These are phyloP conservation scores for Hortiboletus flavorubellus DNA, from an alignment of 768 basidiomycete genomes.

Conservation along the genomic window DNA sequence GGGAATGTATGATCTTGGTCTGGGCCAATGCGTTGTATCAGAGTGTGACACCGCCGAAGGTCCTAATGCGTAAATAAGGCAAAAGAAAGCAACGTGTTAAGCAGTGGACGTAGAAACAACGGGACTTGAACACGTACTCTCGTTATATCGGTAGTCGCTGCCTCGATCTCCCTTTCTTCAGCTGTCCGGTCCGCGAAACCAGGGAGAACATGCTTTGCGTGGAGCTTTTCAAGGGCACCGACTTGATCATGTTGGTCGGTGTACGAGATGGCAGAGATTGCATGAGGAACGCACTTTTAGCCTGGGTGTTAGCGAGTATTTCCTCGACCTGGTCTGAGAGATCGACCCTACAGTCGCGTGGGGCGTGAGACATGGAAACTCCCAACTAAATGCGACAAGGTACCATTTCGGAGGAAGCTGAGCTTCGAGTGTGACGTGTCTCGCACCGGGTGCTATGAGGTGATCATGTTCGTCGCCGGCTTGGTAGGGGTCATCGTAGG, in stretches of 20 bases:
- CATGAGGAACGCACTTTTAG: slow-evolving; percentile 64
- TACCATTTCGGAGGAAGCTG: slow-evolving; percentile 87
- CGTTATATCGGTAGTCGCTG: slow-evolving; percentile 83
- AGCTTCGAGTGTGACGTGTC: slow-evolving; percentile 52
- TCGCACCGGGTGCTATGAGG: slow-evolving; percentile 46
- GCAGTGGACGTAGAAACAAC: background rate
- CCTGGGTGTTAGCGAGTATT: slow-evolving; percentile 60
- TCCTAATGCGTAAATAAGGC: slow-evolving; percentile 25
- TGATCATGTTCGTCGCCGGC: slow-evolving; percentile 57
- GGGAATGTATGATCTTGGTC: slow-evolving; percentile 62
- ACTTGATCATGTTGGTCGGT: slow-evolving; percentile 48
- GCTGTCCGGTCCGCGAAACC: slow-evolving; percentile 93
- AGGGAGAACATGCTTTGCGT: slow-evolving; percentile 93
- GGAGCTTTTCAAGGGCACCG: slow-evolving; percentile 85
- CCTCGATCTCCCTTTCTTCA: slow-evolving; percentile 93
- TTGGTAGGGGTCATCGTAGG: slow-evolving; percentile 47
- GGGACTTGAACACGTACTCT: slow-evolving; percentile 47
- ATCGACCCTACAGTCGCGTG: slow-evolving; percentile 69
- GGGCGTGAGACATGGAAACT: slow-evolving; percentile 15
- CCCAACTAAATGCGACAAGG: background rate
- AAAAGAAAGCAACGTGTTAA: slow-evolving; percentile 12
- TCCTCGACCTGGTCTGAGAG: slow-evolving; percentile 85
- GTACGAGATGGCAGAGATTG: slow-evolving; percentile 7
- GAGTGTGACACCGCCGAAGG: slow-evolving; percentile 39
- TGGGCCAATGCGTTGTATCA: slow-evolving; percentile 69